phyloP scores from a whole-genome alignment of 2,329 filamentous ascomycete species.

The Hypoxylon sp. region DNA sequence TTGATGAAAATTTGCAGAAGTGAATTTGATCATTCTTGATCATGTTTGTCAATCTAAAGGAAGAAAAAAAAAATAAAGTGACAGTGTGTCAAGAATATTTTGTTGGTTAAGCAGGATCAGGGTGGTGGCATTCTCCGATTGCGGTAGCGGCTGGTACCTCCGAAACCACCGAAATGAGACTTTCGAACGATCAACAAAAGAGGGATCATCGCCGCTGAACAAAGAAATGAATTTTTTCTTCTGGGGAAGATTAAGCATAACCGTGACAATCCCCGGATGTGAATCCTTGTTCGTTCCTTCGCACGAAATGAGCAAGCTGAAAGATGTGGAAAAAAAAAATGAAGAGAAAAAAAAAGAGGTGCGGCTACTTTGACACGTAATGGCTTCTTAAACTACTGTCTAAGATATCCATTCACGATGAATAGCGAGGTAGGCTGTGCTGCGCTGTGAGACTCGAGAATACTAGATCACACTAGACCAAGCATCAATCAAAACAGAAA shows the following conservation, averaged over 20 bases:
- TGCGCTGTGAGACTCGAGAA: too few relatives aligned
- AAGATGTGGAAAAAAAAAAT: too few relatives aligned
- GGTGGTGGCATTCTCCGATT: constrained; percentile 36
- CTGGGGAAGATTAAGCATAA: too few relatives aligned
- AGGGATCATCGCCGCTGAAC: constrained; percentile 41
- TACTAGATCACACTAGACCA: too few relatives aligned
- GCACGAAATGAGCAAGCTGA: constrained; percentile 1
- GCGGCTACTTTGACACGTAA: constrained; percentile 24
- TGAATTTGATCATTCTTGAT: constrained; percentile 7
- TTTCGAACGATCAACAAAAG: constrained; percentile 39
- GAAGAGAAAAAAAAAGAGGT: constrained; percentile 10
- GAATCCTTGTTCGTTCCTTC: constrained; percentile 20
- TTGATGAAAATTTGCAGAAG: neutral
- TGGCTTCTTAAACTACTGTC: constrained; percentile 19
- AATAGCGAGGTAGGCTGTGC: too few relatives aligned
- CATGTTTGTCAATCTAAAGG: constrained; percentile 15
- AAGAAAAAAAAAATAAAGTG: too few relatives aligned
- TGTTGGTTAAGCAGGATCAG: too few relatives aligned
- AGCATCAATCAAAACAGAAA: constrained; percentile 30
- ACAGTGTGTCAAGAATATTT: too few relatives aligned
- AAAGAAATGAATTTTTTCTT: constrained; percentile 23
- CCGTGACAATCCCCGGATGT: too few relatives aligned
- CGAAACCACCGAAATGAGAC: constrained; percentile 47
- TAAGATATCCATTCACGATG: constrained; percentile 21
- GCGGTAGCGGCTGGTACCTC: constrained; percentile 38